Evolutionary conservation across 179 eudicot genomes (phyloP), one percentile per base, ranked within the genome.

Genomic region (Actinidia polygama): DNA sequence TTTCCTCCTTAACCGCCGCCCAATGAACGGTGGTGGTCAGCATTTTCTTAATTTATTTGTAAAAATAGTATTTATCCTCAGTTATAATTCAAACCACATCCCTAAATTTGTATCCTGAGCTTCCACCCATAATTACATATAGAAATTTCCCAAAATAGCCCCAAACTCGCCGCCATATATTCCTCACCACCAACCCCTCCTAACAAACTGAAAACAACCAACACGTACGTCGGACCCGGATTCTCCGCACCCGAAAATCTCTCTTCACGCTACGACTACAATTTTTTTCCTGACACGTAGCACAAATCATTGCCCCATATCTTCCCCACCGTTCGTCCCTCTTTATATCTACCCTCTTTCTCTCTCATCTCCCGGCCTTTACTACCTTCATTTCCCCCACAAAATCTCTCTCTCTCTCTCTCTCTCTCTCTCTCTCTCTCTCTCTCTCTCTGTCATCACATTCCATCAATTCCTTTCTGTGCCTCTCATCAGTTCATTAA

Each of bases 351-450:
- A 36, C 55, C 75, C 26, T 4, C 14, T 6, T 30, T 55, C 71
- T 62, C 80, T 76, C 84, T 51, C 73, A 61, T 80, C 80, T 81
- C 86, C 77, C 86, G 77, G 59, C 71, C 70, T 84, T 69, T 36
- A 63, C 55, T 30, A 61, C 68, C 68, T 73, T 4, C 6, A 66
- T 63, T 59, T 10, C 57, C 18, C 44, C 54, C 21, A 10, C 69
- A 78, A 30, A 21, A 64, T n/a, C 55, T 16, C 63, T 19, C 72
- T 1, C 16, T 15, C 61, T 23, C 67, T 61, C 58, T 14, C 61
- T 21, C 30, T 23, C 47, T 47, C 59, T 7, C 6, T 6, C 62
- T 16, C 26, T 68, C 79, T 19, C 79, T 53, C 75, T 82, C 68
- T 50, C 80, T 14, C 5, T 6, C 19, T 47, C 4, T 77, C 63